Base-by-base conservation (phyloP, 2,329 filamentous ascomycete species). In the Trichoderma sp. region DNA sequence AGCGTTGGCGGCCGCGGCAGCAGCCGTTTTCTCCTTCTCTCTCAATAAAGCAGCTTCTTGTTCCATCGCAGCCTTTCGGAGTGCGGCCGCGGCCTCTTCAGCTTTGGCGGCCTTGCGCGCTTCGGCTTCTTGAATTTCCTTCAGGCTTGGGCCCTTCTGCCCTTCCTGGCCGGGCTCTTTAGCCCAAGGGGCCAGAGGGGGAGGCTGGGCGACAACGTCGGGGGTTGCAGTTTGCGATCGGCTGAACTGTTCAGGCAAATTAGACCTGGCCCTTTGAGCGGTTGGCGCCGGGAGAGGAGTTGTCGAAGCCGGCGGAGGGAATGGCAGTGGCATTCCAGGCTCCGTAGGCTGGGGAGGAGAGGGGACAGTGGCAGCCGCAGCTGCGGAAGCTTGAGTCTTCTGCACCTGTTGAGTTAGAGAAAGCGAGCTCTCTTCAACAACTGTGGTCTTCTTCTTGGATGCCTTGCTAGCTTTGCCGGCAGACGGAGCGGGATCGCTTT, bases 101-200 rank as follows among this genome's bases (percentile, higher is more conserved):
- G 89, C 90, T 80, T 96, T 92, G 63, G 95, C 95, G 13, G 94
- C 94, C 78, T 96, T 96, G 76, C 91, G 93, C 43, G 95, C 95
- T 79, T 99, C 96, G 5, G 93, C 91, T 79, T 97, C 95, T 79
- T 99, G 96, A 28, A 99, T 99, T 77, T 99, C 94, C 81, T 94
- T 97, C 71, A 99, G 83, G 70, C 94, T 97, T 2, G 95, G 96
- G 0, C 94, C 94, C 79, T 92, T 96, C 51, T 92, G 89, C 28
- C 86, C 82, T 70, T 89, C 85, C 5, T 84, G 81, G 59, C 91
- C 90, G 3, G 87, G 86, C 72, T 98, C 94, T 78, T 96, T 96
- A 5, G 96, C 96, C 96, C 96, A 99, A 0, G 96, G 96, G 0
- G 96, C 96, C 73, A 97, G 83, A 0, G 95, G 93, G 4, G 94